Evolutionary conservation across 345 rosid species (phyloP), one percentile per base, ranked within the genome.

Genomic region (Dipteronia sinensis): DNA sequence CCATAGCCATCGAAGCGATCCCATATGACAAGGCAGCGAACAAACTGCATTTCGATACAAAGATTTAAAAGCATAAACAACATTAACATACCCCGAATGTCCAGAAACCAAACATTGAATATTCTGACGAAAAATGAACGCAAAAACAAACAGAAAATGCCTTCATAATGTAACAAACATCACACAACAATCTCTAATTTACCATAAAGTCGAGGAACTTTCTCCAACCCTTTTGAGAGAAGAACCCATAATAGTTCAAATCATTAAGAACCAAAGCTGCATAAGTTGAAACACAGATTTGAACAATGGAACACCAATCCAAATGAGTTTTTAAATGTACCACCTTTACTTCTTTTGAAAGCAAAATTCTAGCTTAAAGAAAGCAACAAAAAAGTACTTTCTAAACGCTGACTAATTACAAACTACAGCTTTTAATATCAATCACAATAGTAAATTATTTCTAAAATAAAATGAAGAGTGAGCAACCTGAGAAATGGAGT

Each of bases 1-100:
- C 99, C 99, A 96, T 96, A 4, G 97, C 97, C 99, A 96, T 96
- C 1, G 98, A 96, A 82, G 95, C 90, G 82, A 88, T 63, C 69
- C 98, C 99, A 90, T 96, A 96, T 3, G 98, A 91, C 73, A 94
- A 72, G 11, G 99, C 98, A 62, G 98, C 77, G 73, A 83, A 65
- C 79, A 96, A 82, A 85, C 98, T 96, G 81, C 88, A 90, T 76
- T 11, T 27, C 42, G 22, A 15, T 22, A 58, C 13, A 51, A 31
- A 59, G 65, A 20, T 63, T 15, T 47, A 64, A 12, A 40, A 15
- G 29, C 76, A 31, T 23, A 19, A 20, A 59, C n/a, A 62, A 61
- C 11, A 42, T 4, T 13, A 58, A 13, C 17, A 22, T 0, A 10
- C 65, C 65, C 15, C 0, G 6, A 59, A 29, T 20, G 22, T 16